Evolutionary conservation across 2,329 filamentous ascomycete genomes (phyloP).

Genomic region (Cladorrhinum sp.): DNA sequence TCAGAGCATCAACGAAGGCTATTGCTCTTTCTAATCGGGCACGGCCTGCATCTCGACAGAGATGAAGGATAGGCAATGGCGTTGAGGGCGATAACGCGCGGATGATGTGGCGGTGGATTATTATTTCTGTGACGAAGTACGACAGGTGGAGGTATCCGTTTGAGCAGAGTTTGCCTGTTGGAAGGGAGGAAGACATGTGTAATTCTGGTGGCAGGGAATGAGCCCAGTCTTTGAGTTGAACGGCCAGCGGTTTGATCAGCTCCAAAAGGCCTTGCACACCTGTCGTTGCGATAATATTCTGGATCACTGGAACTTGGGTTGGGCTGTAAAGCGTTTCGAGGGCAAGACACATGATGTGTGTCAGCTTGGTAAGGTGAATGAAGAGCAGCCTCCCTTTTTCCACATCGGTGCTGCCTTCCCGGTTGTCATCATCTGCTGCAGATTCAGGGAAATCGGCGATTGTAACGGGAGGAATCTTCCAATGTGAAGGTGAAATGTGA

Average conservation of each 20-base stretch:
- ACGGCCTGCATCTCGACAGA: conserved; percentile 39
- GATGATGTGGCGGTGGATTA: conserved; percentile 49
- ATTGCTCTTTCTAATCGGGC: conserved; percentile 40
- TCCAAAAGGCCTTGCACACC: conserved; percentile 24
- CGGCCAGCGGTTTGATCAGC: conserved; percentile 28
- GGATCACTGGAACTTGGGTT: conserved; percentile 27
- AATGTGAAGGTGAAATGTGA: conserved; percentile 52
- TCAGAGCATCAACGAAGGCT: conserved; percentile 39
- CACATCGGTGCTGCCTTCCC: conserved; percentile 41
- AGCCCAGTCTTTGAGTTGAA: conserved; percentile 27
- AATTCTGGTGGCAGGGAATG: conserved; percentile 23
- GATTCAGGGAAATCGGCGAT: conserved; percentile 41
- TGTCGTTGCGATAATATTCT: conserved; percentile 12
- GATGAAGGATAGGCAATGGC: conserved; percentile 30
- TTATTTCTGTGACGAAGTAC: conserved; percentile 50
- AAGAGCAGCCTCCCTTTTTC: conserved; percentile 48
- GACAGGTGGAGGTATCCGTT: conserved; percentile 48
- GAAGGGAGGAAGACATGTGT: conserved; percentile 26
- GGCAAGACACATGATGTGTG: conserved; percentile 50
- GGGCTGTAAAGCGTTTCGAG: conserved; percentile 47
- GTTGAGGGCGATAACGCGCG: conserved; percentile 39
- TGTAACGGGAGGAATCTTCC: conserved; percentile 46
- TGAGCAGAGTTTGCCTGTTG: conserved; percentile 30
- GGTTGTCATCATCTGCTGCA: conserved; percentile 35
- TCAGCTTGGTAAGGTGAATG: conserved; percentile 48